Percentiles rank a stretch among this genome's conserved stretches.
Evolutionary conservation across 2,329 filamentous ascomycete species (phyloP).

Genomic region (Thelonectria discophora): DNA sequence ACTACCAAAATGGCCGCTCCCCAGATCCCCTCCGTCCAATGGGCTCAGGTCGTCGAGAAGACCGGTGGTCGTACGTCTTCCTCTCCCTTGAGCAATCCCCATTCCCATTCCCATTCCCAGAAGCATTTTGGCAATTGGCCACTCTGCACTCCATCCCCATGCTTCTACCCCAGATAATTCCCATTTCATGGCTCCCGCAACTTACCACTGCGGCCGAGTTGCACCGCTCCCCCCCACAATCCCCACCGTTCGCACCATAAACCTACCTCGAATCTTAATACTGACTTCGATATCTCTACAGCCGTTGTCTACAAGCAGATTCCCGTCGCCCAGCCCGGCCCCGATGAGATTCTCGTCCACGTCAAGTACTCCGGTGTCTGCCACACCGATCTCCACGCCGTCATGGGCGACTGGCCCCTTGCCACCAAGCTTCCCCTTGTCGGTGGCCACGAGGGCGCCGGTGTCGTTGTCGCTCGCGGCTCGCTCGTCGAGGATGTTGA

Average conservation of each 20-base stretch:
- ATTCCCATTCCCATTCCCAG: neutral
- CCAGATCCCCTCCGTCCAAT: slow-evolving; percentile 82
- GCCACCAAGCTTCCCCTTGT: slow-evolving; percentile 84
- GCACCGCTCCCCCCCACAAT: slow-evolving; percentile 25
- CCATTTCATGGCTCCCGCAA: slow-evolving; percentile 22
- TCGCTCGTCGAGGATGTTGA: slow-evolving; percentile 79
- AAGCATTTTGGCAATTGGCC: slow-evolving; percentile 18
- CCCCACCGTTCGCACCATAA: slow-evolving; percentile 30
- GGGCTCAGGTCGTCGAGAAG: slow-evolving; percentile 90
- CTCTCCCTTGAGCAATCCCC: slow-evolving; percentile 4
- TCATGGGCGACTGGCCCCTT: slow-evolving; percentile 91
- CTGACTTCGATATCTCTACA: slow-evolving; percentile 43
- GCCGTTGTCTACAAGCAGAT: slow-evolving; percentile 80
- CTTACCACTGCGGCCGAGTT: slow-evolving; percentile 24
- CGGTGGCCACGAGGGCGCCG: slow-evolving; percentile 82
- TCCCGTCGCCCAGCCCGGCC: slow-evolving; percentile 79
- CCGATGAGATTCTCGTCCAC: slow-evolving; percentile 92
- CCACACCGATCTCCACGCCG: slow-evolving; percentile 83
- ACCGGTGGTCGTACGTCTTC: slow-evolving; percentile 70
- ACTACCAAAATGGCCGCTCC: slow-evolving; percentile 43
- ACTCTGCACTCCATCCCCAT: slow-evolving; percentile 4
- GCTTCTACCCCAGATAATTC: slow-evolving; percentile 10
- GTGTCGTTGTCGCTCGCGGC: slow-evolving; percentile 82
- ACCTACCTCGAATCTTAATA: slow-evolving; percentile 16
- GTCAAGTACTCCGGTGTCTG: slow-evolving; percentile 91